Base-by-base conservation (phyloP, 495 filamentous ascomycete species). In the Aspergillus baeticus region DNA sequence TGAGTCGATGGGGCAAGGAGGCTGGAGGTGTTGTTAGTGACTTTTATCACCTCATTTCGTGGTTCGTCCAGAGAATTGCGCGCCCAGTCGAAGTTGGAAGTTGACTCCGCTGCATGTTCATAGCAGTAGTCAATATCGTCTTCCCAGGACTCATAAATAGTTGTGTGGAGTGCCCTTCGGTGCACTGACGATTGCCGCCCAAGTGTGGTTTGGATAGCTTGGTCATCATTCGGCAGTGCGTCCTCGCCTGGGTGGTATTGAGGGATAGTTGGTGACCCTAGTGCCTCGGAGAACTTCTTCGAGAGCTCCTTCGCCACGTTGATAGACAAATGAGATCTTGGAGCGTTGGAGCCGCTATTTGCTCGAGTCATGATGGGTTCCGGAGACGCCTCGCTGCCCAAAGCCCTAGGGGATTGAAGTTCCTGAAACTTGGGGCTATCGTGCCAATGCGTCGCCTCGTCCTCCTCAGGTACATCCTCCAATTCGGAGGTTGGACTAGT, bases 121-220 rank as follows among this genome's bases (percentile, higher is more conserved):
- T 97, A 98, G 67, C 87, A 94, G 68, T 89, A 97, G 67, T 96
- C 92, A 61, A 98, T 93, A 61, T 92, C 91, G 39, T 92, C 90
- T 63, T 98, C 93, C 93, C 93, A 98, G 18, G 79, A 87, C 41
- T 85, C 81, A 35, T 85, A 82, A 22, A 81, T 65, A 6, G 64
- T 55, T 7, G 68, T 66, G 46, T 69, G 58, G 35, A 56, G 44
- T 11, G 53, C 39, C 15, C 15, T 48, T 14, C 33, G 42, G 20
- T 42, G 33, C 29, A 59, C 29, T 11, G 58, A 61, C 17, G 57
- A 56, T 33, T 34, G 47, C 44, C 51, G 49, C n/a, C 43, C 42
- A 15, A 53, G 23, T 5, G 14, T 37, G 38, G 44, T 50, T 22
- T 48, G 36, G 26, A 17, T 11, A 21, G 22, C 36, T 37, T n/a